Conservation (phyloP, 176 grass and related monocot species). For the Avena atlantica region DNA sequence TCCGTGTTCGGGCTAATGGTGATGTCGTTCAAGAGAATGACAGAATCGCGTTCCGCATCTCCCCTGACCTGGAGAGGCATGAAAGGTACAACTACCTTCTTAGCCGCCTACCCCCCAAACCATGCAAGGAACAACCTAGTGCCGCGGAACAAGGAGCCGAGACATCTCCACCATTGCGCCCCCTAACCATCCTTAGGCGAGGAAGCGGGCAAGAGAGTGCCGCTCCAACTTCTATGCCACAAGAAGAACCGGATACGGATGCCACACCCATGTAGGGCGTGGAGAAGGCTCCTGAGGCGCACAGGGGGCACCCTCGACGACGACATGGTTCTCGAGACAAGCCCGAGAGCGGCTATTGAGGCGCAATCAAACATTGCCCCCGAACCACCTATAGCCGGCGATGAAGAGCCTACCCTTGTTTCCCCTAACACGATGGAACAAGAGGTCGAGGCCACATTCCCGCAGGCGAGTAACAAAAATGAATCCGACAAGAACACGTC, state of each 20-base stretch:
- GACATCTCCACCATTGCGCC: too few species aligned
- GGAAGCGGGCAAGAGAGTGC: neutral
- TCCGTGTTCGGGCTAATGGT: too few species aligned
- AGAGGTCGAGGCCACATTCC: neutral
- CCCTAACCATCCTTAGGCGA: neutral
- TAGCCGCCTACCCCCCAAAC: too few species aligned
- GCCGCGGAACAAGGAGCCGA: too few species aligned
- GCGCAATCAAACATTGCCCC: neutral
- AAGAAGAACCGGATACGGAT: neutral
- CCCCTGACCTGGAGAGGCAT: too few species aligned
- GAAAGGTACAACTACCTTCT: too few species aligned
- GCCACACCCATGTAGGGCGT: neutral
- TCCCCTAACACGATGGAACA: neutral
- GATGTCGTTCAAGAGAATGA: too few species aligned
- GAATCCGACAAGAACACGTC: neutral
- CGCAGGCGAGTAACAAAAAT: neutral
- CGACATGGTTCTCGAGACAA: neutral
- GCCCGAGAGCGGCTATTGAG: neutral
- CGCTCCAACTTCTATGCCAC: fast-evolving
- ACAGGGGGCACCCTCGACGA: fast-evolving
- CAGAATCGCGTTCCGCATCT: too few species aligned
- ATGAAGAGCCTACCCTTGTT: neutral
- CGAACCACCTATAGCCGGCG: too few species aligned
- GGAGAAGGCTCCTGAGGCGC: neutral
- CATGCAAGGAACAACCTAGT: too few species aligned